Base-by-base conservation (phyloP, 495 filamentous ascomycete species). In the Hyaloscypha bicolor region DNA sequence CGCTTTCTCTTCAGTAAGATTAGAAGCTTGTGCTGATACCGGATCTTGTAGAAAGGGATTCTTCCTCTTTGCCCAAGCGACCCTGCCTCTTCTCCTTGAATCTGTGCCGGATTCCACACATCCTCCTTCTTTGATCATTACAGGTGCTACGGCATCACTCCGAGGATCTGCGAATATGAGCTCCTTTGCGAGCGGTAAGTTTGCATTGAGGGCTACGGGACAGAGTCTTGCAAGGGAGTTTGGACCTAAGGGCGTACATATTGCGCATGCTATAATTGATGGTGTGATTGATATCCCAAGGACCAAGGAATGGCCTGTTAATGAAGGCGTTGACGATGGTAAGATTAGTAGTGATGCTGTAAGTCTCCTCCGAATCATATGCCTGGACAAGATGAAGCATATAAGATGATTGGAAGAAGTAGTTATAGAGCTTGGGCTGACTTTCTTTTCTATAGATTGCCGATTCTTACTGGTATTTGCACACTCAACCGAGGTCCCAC, bases 161-260 rank as follows among this genome's bases (percentile, higher is more conserved):
- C 89, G 89, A 66, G 89, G 91, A 9, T 91, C 88, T 4, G 87
- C 92, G 0, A 80, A 80, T 6, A 92, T 92, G 78, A 79, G 88
- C 4, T 75, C 83, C 22, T 94, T 97, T 74, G 93, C 92, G 0
- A 83, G 87, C 9, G 87, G 88, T 55, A 97, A 96, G 76, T 96
- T 91, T 74, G 93, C 92, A 3, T 77, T 90, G 48, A 85, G 94
- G 32, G 94, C 91, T 1, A 77, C 96, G 60, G 82, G 85, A 2
- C 93, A 96, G 79, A 87, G 83, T 37, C 82, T 98, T 33, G 93
- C 93, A 0, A 84, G 89, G 64, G 94, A 98, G 76, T 98, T 96
- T 75, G 92, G 91, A 0, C 94, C 94, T 0, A 83, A 93, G 74
- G 94, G 94, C 4, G 85, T 98, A 9, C 94, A 98, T 77, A 90